Percentiles rank a stretch among this genome's conserved stretches.
Evolutionary conservation across 352 stramenopile species (phyloP).

Genomic region (Phytophthora constricta): DNA sequence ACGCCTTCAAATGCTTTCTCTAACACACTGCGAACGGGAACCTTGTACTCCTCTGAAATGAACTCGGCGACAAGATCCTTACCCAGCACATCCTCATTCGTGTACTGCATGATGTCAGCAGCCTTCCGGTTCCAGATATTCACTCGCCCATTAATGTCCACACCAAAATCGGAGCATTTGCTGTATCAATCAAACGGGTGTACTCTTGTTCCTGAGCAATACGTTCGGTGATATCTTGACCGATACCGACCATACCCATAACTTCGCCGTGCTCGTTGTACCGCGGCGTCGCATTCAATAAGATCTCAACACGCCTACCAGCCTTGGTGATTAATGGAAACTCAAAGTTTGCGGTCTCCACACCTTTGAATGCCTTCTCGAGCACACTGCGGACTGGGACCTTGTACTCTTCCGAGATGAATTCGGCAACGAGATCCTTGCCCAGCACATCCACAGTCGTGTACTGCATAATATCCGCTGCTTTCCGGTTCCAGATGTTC

Average conservation of each 20-base stretch:
- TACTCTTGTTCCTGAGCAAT: conserved; percentile 81
- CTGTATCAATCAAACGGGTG: conserved; percentile 74
- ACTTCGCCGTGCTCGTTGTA: conserved; percentile 78
- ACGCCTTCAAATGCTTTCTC: conserved; percentile 53
- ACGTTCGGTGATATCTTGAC: conserved; percentile 82
- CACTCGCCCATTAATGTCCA: conserved; percentile 48
- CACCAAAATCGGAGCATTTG: conserved; percentile 76
- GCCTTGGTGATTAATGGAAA: conserved; percentile 76
- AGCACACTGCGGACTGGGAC: not conserved
- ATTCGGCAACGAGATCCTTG: conserved; percentile 72
- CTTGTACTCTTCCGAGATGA: conserved; percentile 70
- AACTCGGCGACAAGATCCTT: conserved; percentile 54
- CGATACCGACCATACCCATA: conserved; percentile 88
- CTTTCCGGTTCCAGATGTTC: conserved; percentile 88
- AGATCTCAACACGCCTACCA: conserved; percentile 66
- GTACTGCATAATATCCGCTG: conserved; percentile 82
- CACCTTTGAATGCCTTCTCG: conserved; percentile 56
- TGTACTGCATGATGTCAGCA: conserved; percentile 55
- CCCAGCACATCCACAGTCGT: conserved; percentile 71
- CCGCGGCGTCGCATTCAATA: conserved; percentile 73
- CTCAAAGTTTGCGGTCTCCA: conserved; percentile 85
- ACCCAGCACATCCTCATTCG: conserved; percentile 35
- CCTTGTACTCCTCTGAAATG: conserved; percentile 55
- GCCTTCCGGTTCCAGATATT: conserved; percentile 75
- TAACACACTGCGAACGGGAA: conserved; percentile 44